These are phyloP conservation scores for Gyromitra esculenta DNA, from an alignment of 2,329 filamentous ascomycete species.

Conservation along the genomic window DNA sequence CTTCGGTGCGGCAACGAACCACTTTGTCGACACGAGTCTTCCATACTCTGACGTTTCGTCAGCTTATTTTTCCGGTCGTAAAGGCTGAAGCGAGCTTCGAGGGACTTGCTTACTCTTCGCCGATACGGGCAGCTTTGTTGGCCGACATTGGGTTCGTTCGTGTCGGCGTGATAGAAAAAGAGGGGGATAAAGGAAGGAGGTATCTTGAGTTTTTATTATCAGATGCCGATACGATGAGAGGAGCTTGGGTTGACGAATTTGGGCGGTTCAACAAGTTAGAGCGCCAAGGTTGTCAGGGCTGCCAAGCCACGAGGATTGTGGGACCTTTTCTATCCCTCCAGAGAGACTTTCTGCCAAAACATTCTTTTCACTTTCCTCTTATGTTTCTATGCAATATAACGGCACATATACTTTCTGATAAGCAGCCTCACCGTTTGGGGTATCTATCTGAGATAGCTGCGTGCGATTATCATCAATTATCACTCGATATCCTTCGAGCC, in stretches of 20 bases:
- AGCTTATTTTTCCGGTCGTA: conserved; percentile 42
- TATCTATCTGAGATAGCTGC: neutral
- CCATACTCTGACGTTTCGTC: conserved; percentile 56
- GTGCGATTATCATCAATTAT: neutral
- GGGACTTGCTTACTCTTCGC: conserved; percentile 73
- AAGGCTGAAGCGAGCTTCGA: conserved; percentile 18
- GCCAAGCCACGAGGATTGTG: neutral
- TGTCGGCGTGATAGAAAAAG: conserved; percentile 13
- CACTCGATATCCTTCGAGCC: neutral
- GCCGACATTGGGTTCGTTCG: conserved; percentile 64
- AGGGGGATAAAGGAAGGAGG: conserved; percentile 11
- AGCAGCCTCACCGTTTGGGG: neutral
- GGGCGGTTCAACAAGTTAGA: neutral
- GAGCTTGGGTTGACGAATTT: conserved; percentile 1
- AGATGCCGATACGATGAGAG: conserved; percentile 14
- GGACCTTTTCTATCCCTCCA: neutral
- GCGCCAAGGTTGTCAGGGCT: neutral
- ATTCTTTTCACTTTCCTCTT: neutral
- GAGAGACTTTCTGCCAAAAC: too few species aligned
- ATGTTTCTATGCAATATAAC: neutral
- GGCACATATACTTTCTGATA: neutral
- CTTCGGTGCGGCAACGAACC: conserved; percentile 52
- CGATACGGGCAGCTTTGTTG: conserved; percentile 74
- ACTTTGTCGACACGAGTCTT: conserved; percentile 58
- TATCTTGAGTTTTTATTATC: conserved; percentile 36